A percentile compares a stretch with the other conserved stretches of the same genome.
Conservation (phyloP, 202 grass and related monocot species). For the Eragrostis tef region DNA sequence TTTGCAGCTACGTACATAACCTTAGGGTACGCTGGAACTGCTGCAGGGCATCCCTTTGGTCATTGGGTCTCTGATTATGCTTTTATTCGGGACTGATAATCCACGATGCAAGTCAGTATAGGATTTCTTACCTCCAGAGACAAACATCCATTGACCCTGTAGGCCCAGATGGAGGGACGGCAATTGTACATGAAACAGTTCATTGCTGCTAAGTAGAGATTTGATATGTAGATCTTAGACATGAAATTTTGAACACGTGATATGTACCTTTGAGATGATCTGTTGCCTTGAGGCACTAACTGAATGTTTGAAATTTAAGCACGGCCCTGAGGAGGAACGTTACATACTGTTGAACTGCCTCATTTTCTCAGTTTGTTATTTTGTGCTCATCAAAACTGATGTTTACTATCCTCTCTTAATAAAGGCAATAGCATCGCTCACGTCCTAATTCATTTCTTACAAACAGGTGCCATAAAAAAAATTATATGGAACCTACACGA, state of each 20-base stretch:
- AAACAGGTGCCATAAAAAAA: background rate
- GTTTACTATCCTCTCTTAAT: constrained; percentile 16
- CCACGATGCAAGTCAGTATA: background rate
- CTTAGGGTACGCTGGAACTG: constrained; percentile 12
- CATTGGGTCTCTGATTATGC: constrained; percentile 14
- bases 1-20: constrained; percentile 28
- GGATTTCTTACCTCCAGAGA: background rate
- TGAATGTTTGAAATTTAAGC: constrained; percentile 27
- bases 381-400: constrained; percentile 20
- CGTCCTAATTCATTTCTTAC: constrained; percentile 21
- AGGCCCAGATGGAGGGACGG: background rate
- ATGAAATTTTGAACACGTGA: background rate
- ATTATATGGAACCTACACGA: constrained; percentile 48
- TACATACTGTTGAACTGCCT: constrained; percentile 23
- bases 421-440: constrained; percentile 20
- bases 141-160: constrained; percentile 1
- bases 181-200: constrained; percentile 24
- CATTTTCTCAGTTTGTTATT: background rate
- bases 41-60: background rate
- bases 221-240: constrained; percentile 30
- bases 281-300: background rate
- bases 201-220: background rate
- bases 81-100: background rate
- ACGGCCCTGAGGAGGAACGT: constrained; percentile 3
- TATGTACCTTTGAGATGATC: constrained; percentile 8